These are phyloP conservation scores for Aschersonia sp. DNA, from an alignment of 2,329 filamentous ascomycete genomes.

Conservation along the genomic window DNA sequence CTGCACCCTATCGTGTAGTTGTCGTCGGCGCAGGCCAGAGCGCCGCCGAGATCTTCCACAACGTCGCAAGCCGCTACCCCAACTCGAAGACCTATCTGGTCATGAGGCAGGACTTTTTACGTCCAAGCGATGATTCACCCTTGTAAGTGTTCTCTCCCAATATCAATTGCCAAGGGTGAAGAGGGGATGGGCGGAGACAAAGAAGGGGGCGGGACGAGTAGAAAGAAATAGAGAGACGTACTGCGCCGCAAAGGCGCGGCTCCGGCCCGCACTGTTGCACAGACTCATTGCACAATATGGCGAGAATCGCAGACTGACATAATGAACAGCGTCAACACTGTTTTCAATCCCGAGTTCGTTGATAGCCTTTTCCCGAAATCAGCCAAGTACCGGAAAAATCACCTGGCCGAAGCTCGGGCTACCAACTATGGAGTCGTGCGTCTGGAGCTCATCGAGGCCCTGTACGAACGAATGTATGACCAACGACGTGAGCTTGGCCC, in stretches of 20 bases:
- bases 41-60: constrained; percentile 89
- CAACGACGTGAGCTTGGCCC: constrained; percentile 58
- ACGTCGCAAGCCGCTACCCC: constrained; percentile 69
- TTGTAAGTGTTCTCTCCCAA: constrained; percentile 48
- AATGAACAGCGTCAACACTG: constrained; percentile 64
- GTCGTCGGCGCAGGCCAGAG: constrained; percentile 85
- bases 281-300: no score
- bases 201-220: no score
- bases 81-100: constrained; percentile 65
- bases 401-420: constrained; percentile 56
- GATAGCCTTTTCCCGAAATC: constrained; percentile 61
- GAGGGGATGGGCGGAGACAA: no score
- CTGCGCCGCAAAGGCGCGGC: no score
- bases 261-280: no score
- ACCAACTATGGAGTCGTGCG: constrained; percentile 95
- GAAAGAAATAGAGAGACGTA: no score
- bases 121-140: constrained; percentile 88
- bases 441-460: constrained; percentile 73
- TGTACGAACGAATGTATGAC: constrained; percentile 80
- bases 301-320: no score
- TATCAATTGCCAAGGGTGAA: neutral
- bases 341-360: constrained; percentile 82
- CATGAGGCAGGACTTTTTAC: constrained; percentile 70
- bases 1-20: constrained; percentile 56
- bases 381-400: constrained; percentile 41